These are phyloP conservation scores for Cylindrotheca fusiformis DNA, from an alignment of 108 stramenopile species.

Conservation along the genomic window DNA sequence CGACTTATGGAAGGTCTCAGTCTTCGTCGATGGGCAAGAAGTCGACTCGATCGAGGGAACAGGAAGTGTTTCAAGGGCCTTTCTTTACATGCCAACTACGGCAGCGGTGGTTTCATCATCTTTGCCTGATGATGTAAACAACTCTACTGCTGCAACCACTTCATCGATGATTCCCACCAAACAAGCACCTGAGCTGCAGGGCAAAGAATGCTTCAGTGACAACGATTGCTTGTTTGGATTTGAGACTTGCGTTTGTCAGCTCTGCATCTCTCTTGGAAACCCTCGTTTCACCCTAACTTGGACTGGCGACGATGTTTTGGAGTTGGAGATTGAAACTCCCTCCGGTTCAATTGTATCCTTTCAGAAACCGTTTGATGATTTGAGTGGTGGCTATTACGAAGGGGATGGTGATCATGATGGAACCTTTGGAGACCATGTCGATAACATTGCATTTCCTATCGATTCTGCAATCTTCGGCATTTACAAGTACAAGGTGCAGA, in stretches of 20 bases:
- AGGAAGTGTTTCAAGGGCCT: conserved; percentile 9
- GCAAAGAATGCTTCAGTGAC: conserved; percentile 19
- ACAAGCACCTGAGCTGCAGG: background rate
- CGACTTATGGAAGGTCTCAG: conserved; percentile 26
- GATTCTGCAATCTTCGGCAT: conserved; percentile 4
- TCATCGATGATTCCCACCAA: no score
- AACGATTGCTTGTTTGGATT: conserved; percentile 11
- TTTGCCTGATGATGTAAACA: background rate
- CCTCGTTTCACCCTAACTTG: conserved; percentile 23
- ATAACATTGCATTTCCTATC: conserved; percentile 23
- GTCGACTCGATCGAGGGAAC: conserved; percentile 11
- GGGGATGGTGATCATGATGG: conserved; percentile 9
- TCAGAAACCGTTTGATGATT: conserved; percentile 6
- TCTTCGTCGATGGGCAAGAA: conserved; percentile 18
- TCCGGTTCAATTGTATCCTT: conserved; percentile 12
- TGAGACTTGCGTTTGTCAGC: conserved; percentile 10
- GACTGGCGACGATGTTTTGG: conserved; percentile 27
- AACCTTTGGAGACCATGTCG: conserved; percentile 10
- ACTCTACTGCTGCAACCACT: no score
- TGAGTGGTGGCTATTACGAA: conserved; percentile 14
- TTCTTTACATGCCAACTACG: background rate
- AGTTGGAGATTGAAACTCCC: conserved; percentile 18
- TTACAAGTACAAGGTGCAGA: conserved; percentile 14
- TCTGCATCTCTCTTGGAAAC: conserved; percentile 16
- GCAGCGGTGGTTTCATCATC: background rate